Evolutionary conservation across 306 rosid genomes (phyloP).

Genomic region (Mucuna pruriens): DNA sequence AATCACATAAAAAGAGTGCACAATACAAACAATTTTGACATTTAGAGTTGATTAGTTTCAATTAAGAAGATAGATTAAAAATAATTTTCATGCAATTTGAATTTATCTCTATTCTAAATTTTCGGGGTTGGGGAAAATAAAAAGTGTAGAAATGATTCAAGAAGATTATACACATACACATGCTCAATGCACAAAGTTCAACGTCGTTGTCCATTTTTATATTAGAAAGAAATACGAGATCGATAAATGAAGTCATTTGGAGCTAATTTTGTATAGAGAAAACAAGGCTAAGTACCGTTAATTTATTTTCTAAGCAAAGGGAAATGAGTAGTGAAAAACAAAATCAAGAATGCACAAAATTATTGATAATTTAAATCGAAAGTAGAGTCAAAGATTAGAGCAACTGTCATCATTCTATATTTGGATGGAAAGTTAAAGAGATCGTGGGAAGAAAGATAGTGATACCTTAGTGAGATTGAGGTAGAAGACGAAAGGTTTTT

Average conservation of each 20-base stretch:
- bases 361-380: neutral
- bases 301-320: neutral
- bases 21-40: neutral
- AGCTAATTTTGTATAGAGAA: neutral
- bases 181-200: constrained; percentile 72
- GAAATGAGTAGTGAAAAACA: neutral
- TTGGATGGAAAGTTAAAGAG: neutral
- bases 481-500: constrained; percentile 76
- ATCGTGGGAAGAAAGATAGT: neutral
- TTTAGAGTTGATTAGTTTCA: neutral
- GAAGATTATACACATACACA: constrained; percentile 71
- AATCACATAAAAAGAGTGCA: neutral
- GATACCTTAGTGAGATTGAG: constrained; percentile 75
- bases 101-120: neutral
- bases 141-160: neutral
- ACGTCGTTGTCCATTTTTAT: constrained; percentile 59
- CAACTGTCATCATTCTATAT: too few relatives aligned
- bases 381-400: neutral
- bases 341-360: neutral
- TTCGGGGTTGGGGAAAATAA: neutral
- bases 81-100: neutral
- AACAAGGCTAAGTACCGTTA: neutral
- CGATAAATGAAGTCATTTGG: neutral
- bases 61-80: neutral
- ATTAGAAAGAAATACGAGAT: constrained; percentile 31